phyloP scores from a whole-genome alignment of 176 grass and related monocot genomes.

The Bothriochloa decipiens region DNA sequence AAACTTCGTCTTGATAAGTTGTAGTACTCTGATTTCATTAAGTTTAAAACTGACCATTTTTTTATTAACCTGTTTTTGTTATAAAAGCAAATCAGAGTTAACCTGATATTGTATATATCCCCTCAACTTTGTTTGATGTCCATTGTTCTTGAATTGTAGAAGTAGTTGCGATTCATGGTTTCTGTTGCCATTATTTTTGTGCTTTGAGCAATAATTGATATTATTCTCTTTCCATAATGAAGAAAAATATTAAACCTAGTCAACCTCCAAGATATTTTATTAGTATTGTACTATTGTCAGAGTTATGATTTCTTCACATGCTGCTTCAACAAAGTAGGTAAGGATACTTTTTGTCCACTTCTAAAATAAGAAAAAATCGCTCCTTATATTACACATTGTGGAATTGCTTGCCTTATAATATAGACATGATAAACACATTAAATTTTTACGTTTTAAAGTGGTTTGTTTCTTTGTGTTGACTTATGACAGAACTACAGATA shows the following conservation, averaged over 20 bases:
- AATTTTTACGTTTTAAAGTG: neutral
- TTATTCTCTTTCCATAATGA: neutral
- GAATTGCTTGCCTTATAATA: neutral
- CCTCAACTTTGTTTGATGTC: neutral
- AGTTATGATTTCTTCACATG: neutral
- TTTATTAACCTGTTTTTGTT: neutral
- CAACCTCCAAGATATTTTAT: neutral
- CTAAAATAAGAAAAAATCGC: neutral
- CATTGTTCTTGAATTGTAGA: neutral
- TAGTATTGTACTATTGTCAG: neutral
- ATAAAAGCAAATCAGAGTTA: neutral
- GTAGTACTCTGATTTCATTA: neutral
- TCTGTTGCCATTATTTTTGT: slow-evolving; percentile 16
- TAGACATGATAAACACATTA: neutral
- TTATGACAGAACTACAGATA: neutral
- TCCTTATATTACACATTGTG: neutral
- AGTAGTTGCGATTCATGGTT: neutral
- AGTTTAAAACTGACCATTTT: neutral
- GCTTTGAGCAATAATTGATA: neutral
- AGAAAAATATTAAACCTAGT: neutral
- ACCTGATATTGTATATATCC: neutral
- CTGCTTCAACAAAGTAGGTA: neutral
- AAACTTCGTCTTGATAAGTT: neutral
- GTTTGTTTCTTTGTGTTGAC: neutral
- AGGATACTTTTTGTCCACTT: neutral